Base-by-base conservation (phyloP, 495 filamentous ascomycete genomes). In the Hamigera avellanea region DNA sequence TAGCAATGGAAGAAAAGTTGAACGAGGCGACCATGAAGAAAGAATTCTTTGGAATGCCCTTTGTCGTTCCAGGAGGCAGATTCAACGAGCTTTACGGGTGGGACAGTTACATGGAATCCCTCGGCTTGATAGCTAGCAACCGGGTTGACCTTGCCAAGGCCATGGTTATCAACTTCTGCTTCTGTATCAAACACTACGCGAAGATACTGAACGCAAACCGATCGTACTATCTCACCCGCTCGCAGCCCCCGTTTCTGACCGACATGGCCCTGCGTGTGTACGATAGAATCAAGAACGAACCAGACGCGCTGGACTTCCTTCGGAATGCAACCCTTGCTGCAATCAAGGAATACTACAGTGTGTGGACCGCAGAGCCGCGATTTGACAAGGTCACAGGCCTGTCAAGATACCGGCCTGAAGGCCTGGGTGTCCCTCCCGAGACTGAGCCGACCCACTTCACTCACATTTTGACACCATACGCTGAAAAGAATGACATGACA, bases 71-170 rank as follows among this genome's bases (percentile, higher is more conserved):
- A 0, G 93, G 91, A 26, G 91, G 88, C 12, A 72, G 91, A 17
- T 98, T 98, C 74, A 98, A 96, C 58, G 91, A 98, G 53, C 56
- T 96, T 15, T 98, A 98, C 50, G 86, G 79, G 35, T 98, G 91
- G 91, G 91, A 98, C 55, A 93, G 84, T 52, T 96, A 93, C 61
- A 94, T 98, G 83, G 86, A 85, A 48, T 86, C 88, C 6, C 64
- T 95, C 8, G 87, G 88, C 3, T 67, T 98, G 42, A 57, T 95
- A 26, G 76, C 78, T 41, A 81, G 87, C 52, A 81, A 83, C 49
- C 80, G 81, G 32, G 76, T 81, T 25, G 73, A 93, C 49, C 62
- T 98, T 26, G 85, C 83, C 37, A 93, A 93, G 60, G 72, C 81
- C 16, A 96, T 96, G 84, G 85, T 96, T 21, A 61, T 75, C 44